Evolutionary conservation across 306 rosid species (phyloP).

Genomic region (Myrica gale): DNA sequence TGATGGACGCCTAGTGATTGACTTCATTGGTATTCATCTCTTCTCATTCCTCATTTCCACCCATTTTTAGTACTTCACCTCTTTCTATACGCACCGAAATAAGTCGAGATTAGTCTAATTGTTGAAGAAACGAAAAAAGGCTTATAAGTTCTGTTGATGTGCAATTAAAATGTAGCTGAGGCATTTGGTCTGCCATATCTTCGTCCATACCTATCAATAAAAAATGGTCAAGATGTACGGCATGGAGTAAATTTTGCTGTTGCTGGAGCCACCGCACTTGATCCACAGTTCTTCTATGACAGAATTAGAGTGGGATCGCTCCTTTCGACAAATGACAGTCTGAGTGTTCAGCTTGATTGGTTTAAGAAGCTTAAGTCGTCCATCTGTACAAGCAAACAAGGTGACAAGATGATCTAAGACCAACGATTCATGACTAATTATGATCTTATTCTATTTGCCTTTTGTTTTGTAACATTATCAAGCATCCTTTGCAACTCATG

Average conservation of each 20-base stretch:
- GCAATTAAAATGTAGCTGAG: conserved; percentile 44
- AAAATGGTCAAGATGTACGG: conserved; percentile 26
- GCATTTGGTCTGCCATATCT: conserved; percentile 58
- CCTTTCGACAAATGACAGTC: conserved; percentile 51
- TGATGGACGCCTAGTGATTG: conserved; percentile 63
- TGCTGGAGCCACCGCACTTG: conserved; percentile 76
- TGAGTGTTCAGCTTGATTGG: conserved; percentile 67
- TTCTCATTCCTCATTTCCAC: too few relatives aligned
- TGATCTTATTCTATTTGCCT: neutral
- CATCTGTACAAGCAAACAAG: conserved; percentile 53
- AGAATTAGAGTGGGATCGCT: conserved; percentile 25
- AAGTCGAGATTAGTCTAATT: neutral
- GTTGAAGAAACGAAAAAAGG: neutral
- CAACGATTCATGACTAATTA: too few relatives aligned
- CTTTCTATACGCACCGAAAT: neutral
- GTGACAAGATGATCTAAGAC: conserved; percentile 19
- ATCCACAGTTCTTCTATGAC: conserved; percentile 42
- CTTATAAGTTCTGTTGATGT: neutral
- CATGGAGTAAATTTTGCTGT: conserved; percentile 72
- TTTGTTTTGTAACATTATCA: neutral
- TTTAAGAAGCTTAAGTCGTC: conserved; percentile 61
- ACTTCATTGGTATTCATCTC: conserved; percentile 54
- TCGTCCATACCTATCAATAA: conserved; percentile 48
- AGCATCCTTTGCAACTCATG: neutral
- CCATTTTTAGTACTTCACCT: neutral